Conservation (phyloP, 345 rosid species). For the Salix udensis region DNA sequence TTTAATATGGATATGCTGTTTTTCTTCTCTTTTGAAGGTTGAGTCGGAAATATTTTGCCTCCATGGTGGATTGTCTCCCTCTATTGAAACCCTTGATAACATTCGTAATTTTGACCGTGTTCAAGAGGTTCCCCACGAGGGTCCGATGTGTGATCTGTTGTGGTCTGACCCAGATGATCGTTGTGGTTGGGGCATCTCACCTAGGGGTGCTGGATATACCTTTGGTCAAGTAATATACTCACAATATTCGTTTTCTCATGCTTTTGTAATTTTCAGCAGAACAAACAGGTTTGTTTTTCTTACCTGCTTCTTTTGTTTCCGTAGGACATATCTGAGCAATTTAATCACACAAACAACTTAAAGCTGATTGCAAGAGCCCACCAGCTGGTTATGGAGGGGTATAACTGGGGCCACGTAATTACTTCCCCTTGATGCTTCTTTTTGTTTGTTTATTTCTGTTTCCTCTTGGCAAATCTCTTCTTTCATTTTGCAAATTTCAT, state of each 20-base stretch:
- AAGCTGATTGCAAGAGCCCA: conserved; percentile 94
- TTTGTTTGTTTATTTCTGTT: background rate
- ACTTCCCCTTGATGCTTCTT: conserved; percentile 9
- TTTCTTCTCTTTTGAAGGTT: conserved; percentile 47
- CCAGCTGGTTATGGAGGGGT: conserved; percentile 96
- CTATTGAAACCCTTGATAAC: conserved; percentile 85
- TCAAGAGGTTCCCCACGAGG: conserved; percentile 98
- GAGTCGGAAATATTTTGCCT: conserved; percentile 94
- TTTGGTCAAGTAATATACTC: conserved; percentile 73
- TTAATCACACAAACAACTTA: conserved; percentile 81
- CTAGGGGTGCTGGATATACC: conserved; percentile 95
- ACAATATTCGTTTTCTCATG: background rate
- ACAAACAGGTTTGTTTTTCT: background rate
- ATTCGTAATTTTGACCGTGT: conserved; percentile 88
- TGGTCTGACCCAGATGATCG: conserved; percentile 99
- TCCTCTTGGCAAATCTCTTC: background rate
- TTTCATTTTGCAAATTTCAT: conserved; percentile 3
- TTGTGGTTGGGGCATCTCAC: conserved; percentile 97
- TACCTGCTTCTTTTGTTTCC: conserved; percentile 11
- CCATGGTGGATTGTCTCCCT: conserved; percentile 90
- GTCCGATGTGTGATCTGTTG: conserved; percentile 97
- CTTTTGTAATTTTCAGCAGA: background rate
- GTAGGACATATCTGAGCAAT: conserved; percentile 95
- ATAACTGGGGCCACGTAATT: conserved; percentile 95
- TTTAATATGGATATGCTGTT: background rate